phyloP scores from a whole-genome alignment of 257 asterid species.

The Phtheirospermum japonicum region DNA sequence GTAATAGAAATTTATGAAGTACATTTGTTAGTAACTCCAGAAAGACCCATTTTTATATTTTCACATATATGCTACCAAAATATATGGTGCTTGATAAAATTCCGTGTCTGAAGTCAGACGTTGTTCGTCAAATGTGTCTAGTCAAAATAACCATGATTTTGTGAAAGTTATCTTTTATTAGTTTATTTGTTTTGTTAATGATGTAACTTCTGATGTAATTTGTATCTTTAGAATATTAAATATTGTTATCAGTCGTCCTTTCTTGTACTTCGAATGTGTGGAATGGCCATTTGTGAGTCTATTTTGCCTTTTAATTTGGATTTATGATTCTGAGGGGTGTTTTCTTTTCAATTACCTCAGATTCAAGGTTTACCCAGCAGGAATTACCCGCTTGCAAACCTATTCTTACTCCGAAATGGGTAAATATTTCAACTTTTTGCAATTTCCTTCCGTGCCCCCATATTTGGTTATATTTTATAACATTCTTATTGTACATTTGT shows the following conservation, averaged over 20 bases:
- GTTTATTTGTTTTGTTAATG: too few species aligned
- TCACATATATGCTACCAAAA: too few species aligned
- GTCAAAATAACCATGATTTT: not conserved
- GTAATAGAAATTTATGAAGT: too few species aligned
- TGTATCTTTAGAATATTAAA: not conserved
- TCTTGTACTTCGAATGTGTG: slow-evolving; percentile 5
- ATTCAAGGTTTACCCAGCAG: slow-evolving; percentile 97
- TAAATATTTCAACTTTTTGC: slow-evolving; percentile 28
- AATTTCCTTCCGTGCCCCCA: not conserved
- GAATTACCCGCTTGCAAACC: slow-evolving; percentile 99
- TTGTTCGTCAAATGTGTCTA: too few species aligned
- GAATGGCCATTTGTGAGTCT: slow-evolving; percentile 12
- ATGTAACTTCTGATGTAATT: not conserved
- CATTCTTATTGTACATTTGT: slow-evolving; percentile 4
- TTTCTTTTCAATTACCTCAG: slow-evolving; percentile 38
- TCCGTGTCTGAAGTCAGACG: too few species aligned
- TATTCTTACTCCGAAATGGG: slow-evolving; percentile 97
- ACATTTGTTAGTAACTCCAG: too few species aligned
- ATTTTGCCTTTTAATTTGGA: not conserved
- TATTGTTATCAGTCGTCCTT: not conserved
- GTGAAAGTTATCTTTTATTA: not conserved
- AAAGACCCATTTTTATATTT: too few species aligned
- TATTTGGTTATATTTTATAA: not conserved
- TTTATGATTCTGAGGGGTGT: slow-evolving; percentile 1
- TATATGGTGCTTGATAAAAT: too few species aligned